phyloP scores from a whole-genome alignment of 148 eudicot genomes.

The Chenopodium album region DNA sequence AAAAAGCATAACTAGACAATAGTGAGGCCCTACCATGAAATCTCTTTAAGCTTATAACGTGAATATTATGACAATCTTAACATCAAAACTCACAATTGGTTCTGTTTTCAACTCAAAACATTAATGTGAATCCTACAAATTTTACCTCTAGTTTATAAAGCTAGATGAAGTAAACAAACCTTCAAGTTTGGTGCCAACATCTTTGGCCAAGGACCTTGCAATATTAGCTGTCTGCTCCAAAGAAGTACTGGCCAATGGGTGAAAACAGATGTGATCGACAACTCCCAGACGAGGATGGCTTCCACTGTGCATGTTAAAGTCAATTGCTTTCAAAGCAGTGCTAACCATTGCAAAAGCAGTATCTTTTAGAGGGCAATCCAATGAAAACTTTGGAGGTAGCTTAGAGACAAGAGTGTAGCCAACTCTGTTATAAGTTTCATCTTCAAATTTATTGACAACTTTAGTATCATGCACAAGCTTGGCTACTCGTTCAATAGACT shows the following conservation, averaged over 20 bases:
- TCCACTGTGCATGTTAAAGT: conserved; percentile 68
- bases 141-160: neutral
- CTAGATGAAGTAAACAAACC: conserved; percentile 42
- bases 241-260: conserved; percentile 56
- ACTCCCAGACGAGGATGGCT: conserved; percentile 89
- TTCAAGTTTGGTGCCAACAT: conserved; percentile 57
- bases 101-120: neutral
- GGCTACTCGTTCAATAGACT: conserved; percentile 71
- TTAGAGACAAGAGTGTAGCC: conserved; percentile 88
- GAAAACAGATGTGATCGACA: conserved; percentile 85
- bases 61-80: neutral
- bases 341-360: conserved; percentile 76
- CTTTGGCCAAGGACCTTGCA: conserved; percentile 74
- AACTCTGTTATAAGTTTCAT: conserved; percentile 83
- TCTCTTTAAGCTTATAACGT: neutral
- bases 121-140: conserved; percentile 4
- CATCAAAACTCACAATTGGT: neutral
- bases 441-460: conserved; percentile 73
- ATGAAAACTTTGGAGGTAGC: conserved; percentile 27
- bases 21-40: neutral
- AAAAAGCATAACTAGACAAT: neutral
- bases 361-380: conserved; percentile 41
- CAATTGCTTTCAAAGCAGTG: conserved; percentile 65
- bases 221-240: conserved; percentile 52
- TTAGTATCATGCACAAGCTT: conserved; percentile 56